Percentiles rank a stretch among this genome's conserved stretches.
phyloP scores from a whole-genome alignment of 306 rosid species.

The Lagenaria siceraria region DNA sequence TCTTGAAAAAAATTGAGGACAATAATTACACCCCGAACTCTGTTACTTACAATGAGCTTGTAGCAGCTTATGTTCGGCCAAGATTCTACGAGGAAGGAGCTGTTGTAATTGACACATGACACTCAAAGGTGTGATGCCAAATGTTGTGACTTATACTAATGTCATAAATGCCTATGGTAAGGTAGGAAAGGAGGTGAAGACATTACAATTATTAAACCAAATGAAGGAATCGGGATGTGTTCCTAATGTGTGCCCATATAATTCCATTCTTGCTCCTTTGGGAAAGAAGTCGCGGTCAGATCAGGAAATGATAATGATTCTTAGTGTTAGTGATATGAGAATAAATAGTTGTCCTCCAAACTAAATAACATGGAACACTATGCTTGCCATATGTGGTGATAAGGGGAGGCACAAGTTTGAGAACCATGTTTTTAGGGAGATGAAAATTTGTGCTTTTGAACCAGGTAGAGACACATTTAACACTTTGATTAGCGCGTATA shows the following conservation, averaged over 20 bases:
- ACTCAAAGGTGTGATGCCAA: conserved; percentile 57
- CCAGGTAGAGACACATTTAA: conserved; percentile 93
- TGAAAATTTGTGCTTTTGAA: conserved; percentile 85
- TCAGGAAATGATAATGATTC: conserved; percentile 62
- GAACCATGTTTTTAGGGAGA: conserved; percentile 56
- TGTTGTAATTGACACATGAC: conserved; percentile 64
- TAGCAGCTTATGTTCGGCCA: conserved; percentile 75
- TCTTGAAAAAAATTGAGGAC: conserved; percentile 76
- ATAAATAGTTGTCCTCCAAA: conserved; percentile 68
- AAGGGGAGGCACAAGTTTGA: conserved; percentile 59
- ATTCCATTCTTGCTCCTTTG: conserved; percentile 57
- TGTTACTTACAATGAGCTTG: conserved; percentile 88
- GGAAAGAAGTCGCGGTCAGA: conserved; percentile 58
- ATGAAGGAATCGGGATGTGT: conserved; percentile 86
- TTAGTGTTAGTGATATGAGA: conserved; percentile 74
- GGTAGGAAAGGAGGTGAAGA: conserved; percentile 63
- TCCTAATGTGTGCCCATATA: conserved; percentile 74
- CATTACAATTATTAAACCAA: conserved; percentile 39
- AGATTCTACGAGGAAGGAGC: conserved; percentile 79
- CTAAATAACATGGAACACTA: conserved; percentile 77
- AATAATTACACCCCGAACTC: conserved; percentile 56
- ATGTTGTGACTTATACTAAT: conserved; percentile 83
- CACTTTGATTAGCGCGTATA: conserved; percentile 76
- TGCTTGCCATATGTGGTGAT: conserved; percentile 82
- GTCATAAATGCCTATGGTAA: conserved; percentile 76